Conservation (phyloP, 805 yeast genomes). For the Clavispora vitiphila region DNA sequence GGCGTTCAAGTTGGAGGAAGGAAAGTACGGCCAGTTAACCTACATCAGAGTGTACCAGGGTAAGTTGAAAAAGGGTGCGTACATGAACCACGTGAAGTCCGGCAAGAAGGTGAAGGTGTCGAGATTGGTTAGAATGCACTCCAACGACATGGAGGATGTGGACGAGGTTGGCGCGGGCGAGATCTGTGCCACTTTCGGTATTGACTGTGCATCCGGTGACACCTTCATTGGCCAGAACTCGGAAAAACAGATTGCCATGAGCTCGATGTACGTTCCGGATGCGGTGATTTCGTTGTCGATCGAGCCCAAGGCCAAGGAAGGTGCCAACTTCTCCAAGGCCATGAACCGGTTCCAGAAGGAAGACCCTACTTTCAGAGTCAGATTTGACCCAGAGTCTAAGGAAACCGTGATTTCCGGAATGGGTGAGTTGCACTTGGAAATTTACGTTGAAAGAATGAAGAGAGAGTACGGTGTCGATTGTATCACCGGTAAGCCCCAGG, state of each 20-base stretch:
- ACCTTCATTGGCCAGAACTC: slow-evolving; percentile 80
- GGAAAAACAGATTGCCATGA: slow-evolving; percentile 75
- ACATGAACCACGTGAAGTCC: slow-evolving; percentile 81
- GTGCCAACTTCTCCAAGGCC: slow-evolving; percentile 89
- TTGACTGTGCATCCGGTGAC: slow-evolving; percentile 98
- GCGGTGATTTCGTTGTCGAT: slow-evolving; percentile 94
- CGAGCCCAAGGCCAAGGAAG: slow-evolving; percentile 82
- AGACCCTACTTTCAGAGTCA: slow-evolving; percentile 96
- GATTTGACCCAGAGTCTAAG: slow-evolving; percentile 83
- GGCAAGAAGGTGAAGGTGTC: slow-evolving; percentile 93
- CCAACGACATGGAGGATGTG: slow-evolving; percentile 98
- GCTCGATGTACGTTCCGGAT: slow-evolving; percentile 98
- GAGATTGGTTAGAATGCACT: slow-evolving; percentile 96
- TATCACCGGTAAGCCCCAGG: slow-evolving; percentile 95
- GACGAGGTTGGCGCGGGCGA: slow-evolving; percentile 96
- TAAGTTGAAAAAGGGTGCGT: slow-evolving; percentile 81
- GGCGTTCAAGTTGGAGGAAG: slow-evolving; percentile 99
- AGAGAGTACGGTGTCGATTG: slow-evolving; percentile 97
- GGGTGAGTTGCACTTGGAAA: slow-evolving; percentile 97
- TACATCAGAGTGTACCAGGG: slow-evolving; percentile 98
- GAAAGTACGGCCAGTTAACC: slow-evolving; percentile 95
- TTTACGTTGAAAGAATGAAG: slow-evolving; percentile 96
- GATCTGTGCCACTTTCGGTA: slow-evolving; percentile 98
- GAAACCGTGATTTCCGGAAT: slow-evolving; percentile 94
- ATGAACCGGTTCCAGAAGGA: slow-evolving; percentile 96